Conservation (phyloP, 2,329 filamentous ascomycete genomes). For the Xylariaceae sp. region DNA sequence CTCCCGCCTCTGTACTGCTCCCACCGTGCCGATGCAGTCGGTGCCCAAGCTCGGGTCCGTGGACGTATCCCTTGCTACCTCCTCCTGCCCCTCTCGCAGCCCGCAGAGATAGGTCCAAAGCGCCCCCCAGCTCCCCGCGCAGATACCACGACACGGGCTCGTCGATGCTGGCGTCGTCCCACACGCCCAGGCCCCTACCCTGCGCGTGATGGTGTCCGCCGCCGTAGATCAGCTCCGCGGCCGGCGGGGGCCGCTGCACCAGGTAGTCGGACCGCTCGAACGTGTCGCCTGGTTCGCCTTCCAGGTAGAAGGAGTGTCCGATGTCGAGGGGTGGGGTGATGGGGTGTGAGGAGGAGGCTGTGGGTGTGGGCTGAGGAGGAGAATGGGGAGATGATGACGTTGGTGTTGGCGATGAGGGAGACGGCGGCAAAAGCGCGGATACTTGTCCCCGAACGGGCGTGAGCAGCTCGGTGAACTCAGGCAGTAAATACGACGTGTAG, state of each 20-base stretch:
- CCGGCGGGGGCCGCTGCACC: slow-evolving; percentile 54
- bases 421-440: slow-evolving; percentile 54
- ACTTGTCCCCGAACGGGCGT: slow-evolving; percentile 68
- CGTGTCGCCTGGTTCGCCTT: slow-evolving; percentile 29
- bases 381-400: not conserved
- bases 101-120: slow-evolving; percentile 32
- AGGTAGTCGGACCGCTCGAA: slow-evolving; percentile 60
- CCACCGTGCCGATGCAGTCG: too few relatives aligned
- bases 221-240: slow-evolving; percentile 60
- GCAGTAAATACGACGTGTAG: slow-evolving; percentile 71
- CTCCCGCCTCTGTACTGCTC: too few relatives aligned
- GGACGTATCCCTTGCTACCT: too few relatives aligned
- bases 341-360: not conserved
- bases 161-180: slow-evolving; percentile 57
- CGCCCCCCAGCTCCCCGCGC: slow-evolving; percentile 32
- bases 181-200: slow-evolving; percentile 47
- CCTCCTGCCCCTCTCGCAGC: slow-evolving; percentile 1
- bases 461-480: slow-evolving; percentile 55
- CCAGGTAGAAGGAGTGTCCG: slow-evolving; percentile 56
- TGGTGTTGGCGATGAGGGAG: not conserved
- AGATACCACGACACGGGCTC: slow-evolving; percentile 48
- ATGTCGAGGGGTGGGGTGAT: slow-evolving; percentile 28
- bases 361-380: not conserved
- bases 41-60: not conserved
- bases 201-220: slow-evolving; percentile 55